Percentiles rank a stretch among this genome's conserved stretches.
Conservation (phyloP, 106 monocot genomes). For the Posidonia australis region DNA sequence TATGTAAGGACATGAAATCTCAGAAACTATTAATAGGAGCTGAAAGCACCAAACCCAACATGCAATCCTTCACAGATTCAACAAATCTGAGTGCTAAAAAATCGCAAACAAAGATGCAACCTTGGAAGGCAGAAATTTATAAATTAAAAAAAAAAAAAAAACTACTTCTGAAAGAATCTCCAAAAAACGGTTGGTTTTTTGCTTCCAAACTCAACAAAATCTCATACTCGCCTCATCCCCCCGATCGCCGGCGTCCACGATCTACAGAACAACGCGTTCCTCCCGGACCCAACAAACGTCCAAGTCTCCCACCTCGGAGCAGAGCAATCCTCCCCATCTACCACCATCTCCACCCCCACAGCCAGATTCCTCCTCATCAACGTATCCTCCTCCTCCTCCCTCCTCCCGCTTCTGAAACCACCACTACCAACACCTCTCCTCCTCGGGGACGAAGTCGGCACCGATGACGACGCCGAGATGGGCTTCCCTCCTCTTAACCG, state of each 20-base stretch:
- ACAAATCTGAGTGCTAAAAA: too few species aligned
- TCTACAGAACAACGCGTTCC: slow-evolving; percentile 3
- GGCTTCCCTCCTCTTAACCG: neutral
- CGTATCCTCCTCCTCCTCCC: slow-evolving; percentile 5
- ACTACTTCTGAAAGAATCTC: too few species aligned
- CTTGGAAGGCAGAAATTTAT: too few species aligned
- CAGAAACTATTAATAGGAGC: too few species aligned
- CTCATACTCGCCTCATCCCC: neutral
- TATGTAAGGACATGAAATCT: too few species aligned
- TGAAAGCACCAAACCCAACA: too few species aligned
- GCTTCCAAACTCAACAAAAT: neutral
- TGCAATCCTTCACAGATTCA: too few species aligned
- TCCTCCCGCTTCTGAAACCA: neutral
- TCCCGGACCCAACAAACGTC: neutral
- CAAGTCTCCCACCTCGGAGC: neutral
- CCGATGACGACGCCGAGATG: neutral
- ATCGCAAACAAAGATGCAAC: too few species aligned
- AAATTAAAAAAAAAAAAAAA: too few species aligned
- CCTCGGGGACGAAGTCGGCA: neutral
- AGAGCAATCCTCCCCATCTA: neutral
- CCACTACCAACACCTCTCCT: neutral
- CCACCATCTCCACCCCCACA: neutral
- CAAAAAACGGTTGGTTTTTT: neutral
- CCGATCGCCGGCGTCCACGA: neutral
- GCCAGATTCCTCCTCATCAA: slow-evolving; percentile 1